Percentiles rank a stretch among this genome's conserved stretches.
phyloP scores from a whole-genome alignment of 495 filamentous ascomycete genomes.

The Xylaria intraflava region DNA sequence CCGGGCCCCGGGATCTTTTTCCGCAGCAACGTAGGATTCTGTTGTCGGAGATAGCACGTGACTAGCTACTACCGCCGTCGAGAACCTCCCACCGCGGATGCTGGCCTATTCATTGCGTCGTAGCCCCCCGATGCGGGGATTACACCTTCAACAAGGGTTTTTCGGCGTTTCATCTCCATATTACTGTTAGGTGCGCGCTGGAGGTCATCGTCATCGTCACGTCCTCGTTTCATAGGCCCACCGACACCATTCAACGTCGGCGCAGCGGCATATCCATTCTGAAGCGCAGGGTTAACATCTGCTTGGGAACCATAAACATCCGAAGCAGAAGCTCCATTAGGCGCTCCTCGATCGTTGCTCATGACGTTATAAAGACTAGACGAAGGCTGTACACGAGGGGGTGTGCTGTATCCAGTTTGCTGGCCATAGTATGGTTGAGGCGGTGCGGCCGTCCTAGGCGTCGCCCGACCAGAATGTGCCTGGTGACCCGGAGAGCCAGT shows the following conservation, averaged over 20 bases:
- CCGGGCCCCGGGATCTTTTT: conserved; percentile 27
- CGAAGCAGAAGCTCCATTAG: conserved; percentile 55
- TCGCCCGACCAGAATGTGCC: conserved; percentile 77
- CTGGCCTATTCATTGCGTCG: conserved; percentile 41
- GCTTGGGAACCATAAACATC: conserved; percentile 65
- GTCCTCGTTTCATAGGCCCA: conserved; percentile 66
- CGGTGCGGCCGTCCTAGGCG: conserved; percentile 66
- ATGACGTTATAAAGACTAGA: conserved; percentile 85
- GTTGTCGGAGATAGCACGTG: neutral
- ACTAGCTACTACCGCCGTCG: conserved; percentile 26
- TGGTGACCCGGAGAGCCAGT: conserved; percentile 80
- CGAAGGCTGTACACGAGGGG: conserved; percentile 62
- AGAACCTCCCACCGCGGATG: conserved; percentile 28
- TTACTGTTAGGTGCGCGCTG: conserved; percentile 62
- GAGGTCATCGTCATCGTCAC: conserved; percentile 68
- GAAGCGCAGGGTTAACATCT: conserved; percentile 52
- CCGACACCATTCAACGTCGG: conserved; percentile 62
- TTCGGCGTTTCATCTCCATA: conserved; percentile 73
- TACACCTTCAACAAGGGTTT: conserved; percentile 58
- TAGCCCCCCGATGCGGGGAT: conserved; percentile 39
- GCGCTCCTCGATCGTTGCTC: conserved; percentile 67
- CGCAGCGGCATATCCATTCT: conserved; percentile 50
- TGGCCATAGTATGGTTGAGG: conserved; percentile 66
- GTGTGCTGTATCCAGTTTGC: conserved; percentile 65
- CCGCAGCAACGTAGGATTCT: conserved; percentile 4